Base-by-base conservation (phyloP, 192 early-diverging fungal species). In the Podila minutissima region DNA sequence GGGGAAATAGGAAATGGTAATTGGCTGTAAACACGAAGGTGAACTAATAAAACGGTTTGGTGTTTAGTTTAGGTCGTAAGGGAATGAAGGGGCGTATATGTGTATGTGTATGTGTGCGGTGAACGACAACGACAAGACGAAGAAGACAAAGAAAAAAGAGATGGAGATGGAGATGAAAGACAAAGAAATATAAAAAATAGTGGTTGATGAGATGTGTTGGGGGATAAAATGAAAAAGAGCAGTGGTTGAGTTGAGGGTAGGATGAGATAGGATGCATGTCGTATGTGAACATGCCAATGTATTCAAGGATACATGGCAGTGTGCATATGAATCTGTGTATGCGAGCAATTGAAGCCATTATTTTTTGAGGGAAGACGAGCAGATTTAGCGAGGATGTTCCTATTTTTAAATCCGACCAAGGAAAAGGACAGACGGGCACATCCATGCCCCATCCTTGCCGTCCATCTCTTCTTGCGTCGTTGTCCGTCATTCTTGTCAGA, bases 121-220 rank as follows among this genome's bases (percentile, higher is more conserved):
- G 24, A 32, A 50, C 24, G 59, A 37, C 48, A 24, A 22, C 28
- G 20, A 60, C 37, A 29, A 50, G 19, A 26, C 31, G 24, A 33
- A 17, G n/a, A 26, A 51, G 20, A 2, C 17, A 38, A 22, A 41
- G 33, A 33, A 41, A 46, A 48, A 41, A 46, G 20, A 69, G 59
- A 67, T 22, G 51, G 20, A 69, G 59, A 67, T 22, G 51, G 24
- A 8, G 53, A 37, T 29, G 35, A 37, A 60, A 31, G 15, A 49
- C 49, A 48, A 33, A 65, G n/a, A 59, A 65, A 28, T 22, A 29
- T 5, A 73, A 17, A 66, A 58, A 7, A 37, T 19, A 37, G 32
- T 63, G 55, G 26, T 58, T 58, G n/a, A 58, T 46, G 41, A 46
- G 41, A 46, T 46, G 41, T 46, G 13, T 17, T 46, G 41, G 15